Percentiles rank a stretch among this genome's conserved stretches.
Conservation (phyloP, 2,329 filamentous ascomycete species). For the Neoascochyta sp. region DNA sequence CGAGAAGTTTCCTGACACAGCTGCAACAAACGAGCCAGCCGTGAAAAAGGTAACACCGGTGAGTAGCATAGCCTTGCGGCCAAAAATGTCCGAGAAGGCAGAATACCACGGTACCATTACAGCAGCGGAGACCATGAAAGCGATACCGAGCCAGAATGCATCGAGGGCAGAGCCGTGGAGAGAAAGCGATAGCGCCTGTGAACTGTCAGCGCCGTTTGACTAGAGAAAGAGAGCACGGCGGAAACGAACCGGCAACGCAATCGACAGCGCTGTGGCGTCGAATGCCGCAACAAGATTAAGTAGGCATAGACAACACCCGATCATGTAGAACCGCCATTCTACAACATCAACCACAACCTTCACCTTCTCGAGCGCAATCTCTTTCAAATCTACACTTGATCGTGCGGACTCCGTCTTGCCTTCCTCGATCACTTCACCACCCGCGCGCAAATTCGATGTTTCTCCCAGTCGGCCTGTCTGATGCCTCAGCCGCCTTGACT, state of each 20-base stretch:
- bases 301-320: conserved; percentile 18
- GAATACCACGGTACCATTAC: conserved; percentile 45
- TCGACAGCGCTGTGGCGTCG: conserved; percentile 19
- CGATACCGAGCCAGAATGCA: conserved; percentile 50
- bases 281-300: conserved; percentile 22
- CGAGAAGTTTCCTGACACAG: conserved; percentile 35
- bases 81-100: conserved; percentile 47
- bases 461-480: conserved; percentile 1
- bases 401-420: conserved; percentile 1
- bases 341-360: conserved; percentile 8
- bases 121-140: conserved; percentile 46
- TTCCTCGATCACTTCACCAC: conserved; percentile 2
- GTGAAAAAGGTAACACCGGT: conserved; percentile 44
- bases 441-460: no score
- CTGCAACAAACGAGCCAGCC: conserved; percentile 44
- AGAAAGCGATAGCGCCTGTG: conserved; percentile 34
- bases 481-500: background rate
- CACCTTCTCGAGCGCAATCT: conserved; percentile 6
- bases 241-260: conserved; percentile 24
- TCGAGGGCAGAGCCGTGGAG: conserved; percentile 37
- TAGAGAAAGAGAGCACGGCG: background rate
- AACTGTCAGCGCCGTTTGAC: conserved; percentile 2
- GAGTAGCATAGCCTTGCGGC: conserved; percentile 46
- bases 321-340: conserved; percentile 25
- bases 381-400: conserved; percentile 10